Evolutionary conservation across 495 filamentous ascomycete species (phyloP), one percentile per base, ranked within the genome.

Genomic region (Melanomma pulvis-pyrius): DNA sequence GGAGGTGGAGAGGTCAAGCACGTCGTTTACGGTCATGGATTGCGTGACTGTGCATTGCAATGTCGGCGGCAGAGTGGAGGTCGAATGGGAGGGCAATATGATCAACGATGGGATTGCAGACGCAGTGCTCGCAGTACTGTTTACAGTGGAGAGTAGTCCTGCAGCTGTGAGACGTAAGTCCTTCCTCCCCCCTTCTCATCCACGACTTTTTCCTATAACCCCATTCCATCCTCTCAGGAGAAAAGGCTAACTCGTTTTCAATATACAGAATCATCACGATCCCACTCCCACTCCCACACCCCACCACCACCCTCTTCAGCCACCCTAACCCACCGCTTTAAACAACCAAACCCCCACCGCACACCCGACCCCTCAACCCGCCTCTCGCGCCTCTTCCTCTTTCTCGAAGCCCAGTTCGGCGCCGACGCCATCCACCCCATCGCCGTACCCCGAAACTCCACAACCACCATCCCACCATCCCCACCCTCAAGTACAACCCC

Each of bases 11-110:
- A 74, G 79, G 13, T 73, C 80, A 11, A 77, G 80, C 9, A 85
- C 87, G 25, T 81, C 83, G 17, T 96, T 91, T 69, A 78, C 90
- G 15, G 86, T 98, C 70, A 97, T 98, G 94, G 93, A 91, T 60
- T 94, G 91, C 74, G 86, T 97, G 15, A 84, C 83, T 21, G 86
- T 96, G 22, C 84, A 87, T 46, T 89, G 90, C 72, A 79, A 85
- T 28, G 80, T 75, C 49, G 86, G 82, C 60, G 88, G 92, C 24
- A 89, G 93, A 71, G 84, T 98, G 8, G 92, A 93, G 71, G 78
- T 97, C 1, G 92, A 97, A 74, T 98, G 94, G 94, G 94, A 97
- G 71, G 94, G 93, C 29, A 98, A 97, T 73, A 90, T 96, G 84
- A 86, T 97, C 69, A 98, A 98, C 72, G 94, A 98, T 69, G 91